These are phyloP conservation scores for Westerdykella sp. DNA, from an alignment of 2,329 filamentous ascomycete genomes.

Conservation along the genomic window DNA sequence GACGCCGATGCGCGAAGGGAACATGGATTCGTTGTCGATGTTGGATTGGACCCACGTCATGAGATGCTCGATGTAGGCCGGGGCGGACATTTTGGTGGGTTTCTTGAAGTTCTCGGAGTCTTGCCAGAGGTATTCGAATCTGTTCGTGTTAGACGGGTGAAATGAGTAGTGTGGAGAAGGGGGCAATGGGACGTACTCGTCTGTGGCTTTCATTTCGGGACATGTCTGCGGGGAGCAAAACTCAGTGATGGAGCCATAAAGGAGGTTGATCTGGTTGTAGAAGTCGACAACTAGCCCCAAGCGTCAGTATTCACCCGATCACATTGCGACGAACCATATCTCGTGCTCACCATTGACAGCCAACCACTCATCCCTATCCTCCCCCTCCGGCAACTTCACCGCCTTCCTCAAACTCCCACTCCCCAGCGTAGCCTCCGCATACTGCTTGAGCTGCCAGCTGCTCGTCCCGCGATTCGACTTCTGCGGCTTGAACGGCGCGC, in stretches of 20 bases:
- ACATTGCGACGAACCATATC: neutral
- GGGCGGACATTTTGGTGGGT: conserved; percentile 95
- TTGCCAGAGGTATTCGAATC: conserved; percentile 99
- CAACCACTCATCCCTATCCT: conserved; percentile 96
- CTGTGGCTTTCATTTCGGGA: conserved; percentile 99
- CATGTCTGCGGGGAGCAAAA: conserved; percentile 97
- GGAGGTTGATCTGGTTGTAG: conserved; percentile 99
- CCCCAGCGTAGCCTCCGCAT: conserved; percentile 93
- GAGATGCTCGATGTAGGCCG: conserved; percentile 94
- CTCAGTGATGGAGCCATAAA: conserved; percentile 97
- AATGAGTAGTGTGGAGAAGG: neutral
- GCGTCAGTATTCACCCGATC: conserved; percentile 7
- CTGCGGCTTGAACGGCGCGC: conserved; percentile 86
- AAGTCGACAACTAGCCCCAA: conserved; percentile 86
- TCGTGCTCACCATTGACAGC: conserved; percentile 78
- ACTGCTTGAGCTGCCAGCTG: conserved; percentile 92
- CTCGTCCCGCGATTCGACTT: conserved; percentile 77
- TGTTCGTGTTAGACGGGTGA: conserved; percentile 29
- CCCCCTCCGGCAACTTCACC: conserved; percentile 92
- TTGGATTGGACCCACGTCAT: conserved; percentile 95
- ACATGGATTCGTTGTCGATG: conserved; percentile 90
- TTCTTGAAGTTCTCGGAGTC: conserved; percentile 90
- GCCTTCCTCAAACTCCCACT: conserved; percentile 93
- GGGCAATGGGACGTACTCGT: conserved; percentile 60
- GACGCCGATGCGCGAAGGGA: conserved; percentile 91